Evolutionary conservation across 495 filamentous ascomycete species (phyloP).

Genomic region (Staphylotrichum longicolle): DNA sequence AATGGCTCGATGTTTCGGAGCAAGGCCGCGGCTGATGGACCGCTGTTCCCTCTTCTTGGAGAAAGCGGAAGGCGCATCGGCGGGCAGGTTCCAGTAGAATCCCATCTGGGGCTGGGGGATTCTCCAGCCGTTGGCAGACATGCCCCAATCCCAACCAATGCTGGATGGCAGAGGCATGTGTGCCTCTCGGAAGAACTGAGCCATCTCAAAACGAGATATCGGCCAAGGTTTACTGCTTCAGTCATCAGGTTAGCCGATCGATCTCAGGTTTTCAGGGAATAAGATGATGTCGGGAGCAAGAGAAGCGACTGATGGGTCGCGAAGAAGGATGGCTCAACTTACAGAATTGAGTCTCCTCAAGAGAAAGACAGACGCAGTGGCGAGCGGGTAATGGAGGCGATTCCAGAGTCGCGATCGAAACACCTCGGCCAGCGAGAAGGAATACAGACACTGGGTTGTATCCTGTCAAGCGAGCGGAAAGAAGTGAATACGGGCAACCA

Average conservation of each 20-base stretch:
- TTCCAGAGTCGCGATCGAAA: neutral
- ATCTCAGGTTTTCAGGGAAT: neutral
- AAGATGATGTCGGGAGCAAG: neutral
- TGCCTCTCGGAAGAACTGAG: no score
- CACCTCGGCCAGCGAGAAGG: conserved; percentile 12
- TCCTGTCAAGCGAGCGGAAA: conserved; percentile 5
- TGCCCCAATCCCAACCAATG: neutral
- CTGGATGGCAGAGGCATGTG: neutral
- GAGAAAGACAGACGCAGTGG: neutral
- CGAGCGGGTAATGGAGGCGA: neutral
- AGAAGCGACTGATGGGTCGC: no score
- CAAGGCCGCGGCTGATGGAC: conserved; percentile 24
- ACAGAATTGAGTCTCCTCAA: neutral
- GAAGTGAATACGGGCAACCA: neutral
- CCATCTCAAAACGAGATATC: neutral
- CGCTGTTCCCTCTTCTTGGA: conserved; percentile 30
- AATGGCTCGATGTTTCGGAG: conserved; percentile 24
- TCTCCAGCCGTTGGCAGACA: conserved; percentile 2
- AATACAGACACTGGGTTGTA: neutral
- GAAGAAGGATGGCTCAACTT: no score
- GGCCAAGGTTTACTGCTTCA: neutral
- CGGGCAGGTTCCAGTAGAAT: conserved; percentile 35
- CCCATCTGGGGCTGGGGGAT: conserved; percentile 17
- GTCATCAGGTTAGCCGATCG: neutral
- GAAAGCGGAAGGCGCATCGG: conserved; percentile 33